A percentile compares a stretch with the other conserved stretches of the same genome.
phyloP scores from a whole-genome alignment of 1,284 basidiomycete species.

The Ustilago tritici region DNA sequence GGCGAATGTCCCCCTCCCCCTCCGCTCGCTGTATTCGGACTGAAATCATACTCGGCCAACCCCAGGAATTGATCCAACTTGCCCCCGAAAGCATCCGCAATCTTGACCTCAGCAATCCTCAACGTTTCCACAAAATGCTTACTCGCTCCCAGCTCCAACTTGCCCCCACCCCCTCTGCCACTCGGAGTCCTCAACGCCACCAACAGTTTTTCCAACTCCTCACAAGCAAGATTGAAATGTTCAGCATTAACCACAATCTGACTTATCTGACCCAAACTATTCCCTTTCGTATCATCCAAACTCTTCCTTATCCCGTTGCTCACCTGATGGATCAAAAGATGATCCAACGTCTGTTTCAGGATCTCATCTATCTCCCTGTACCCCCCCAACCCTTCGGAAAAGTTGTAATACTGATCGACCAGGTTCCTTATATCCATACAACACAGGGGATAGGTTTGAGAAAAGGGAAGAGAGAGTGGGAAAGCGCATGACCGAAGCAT shows the following conservation, averaged over 20 bases:
- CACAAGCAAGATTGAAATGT: conserved; percentile 87
- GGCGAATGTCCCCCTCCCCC: conserved; percentile 76
- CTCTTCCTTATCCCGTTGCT: conserved; percentile 81
- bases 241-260: conserved; percentile 94
- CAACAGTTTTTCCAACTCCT: conserved; percentile 86
- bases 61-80: conserved; percentile 98
- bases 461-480: conserved; percentile 89
- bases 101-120: conserved; percentile 79
- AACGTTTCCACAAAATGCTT: conserved; percentile 80
- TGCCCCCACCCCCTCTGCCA: conserved; percentile 76
- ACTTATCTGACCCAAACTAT: conserved; percentile 89
- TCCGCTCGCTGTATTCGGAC: conserved; percentile 71
- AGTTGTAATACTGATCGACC: conserved; percentile 95
- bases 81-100: conserved; percentile 84
- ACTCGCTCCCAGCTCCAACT: conserved; percentile 78
- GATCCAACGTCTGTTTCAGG: conserved; percentile 89
- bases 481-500: conserved; percentile 70
- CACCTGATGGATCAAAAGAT: conserved; percentile 84
- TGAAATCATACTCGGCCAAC: conserved; percentile 94
- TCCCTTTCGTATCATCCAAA: conserved; percentile 74
- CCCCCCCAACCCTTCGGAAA: conserved; percentile 92
- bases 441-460: conserved; percentile 91
- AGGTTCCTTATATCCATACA: conserved; percentile 95
- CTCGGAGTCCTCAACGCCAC: conserved; percentile 79
- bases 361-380: conserved; percentile 92